Evolutionary conservation across 371 early-diverging fungal genomes (phyloP), one percentile per base, ranked within the genome.

Genomic region (Mortierella polycephala): DNA sequence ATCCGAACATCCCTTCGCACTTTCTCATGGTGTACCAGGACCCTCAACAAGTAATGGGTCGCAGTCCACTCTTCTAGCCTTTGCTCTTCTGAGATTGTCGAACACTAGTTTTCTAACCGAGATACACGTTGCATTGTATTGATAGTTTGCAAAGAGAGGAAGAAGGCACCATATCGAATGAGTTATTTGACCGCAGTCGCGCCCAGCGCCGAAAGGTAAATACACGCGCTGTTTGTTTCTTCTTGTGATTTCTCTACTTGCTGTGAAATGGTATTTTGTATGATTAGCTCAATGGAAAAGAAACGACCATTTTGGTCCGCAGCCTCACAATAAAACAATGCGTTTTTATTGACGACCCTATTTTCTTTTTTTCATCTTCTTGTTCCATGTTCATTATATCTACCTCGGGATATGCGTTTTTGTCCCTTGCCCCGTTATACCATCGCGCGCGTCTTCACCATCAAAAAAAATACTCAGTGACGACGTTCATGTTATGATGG

Each of bases 401-500:
- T 20, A 18, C 18, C 9, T 16, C 51, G 18, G 51, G 9, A 51
- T 16, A 11, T 16, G 50, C 6, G 7, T 14, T 40, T 47, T 4
- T 18, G n/a, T 42, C 39, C 52, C 20, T 51, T 37, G 13, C n/a
- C 10, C 53, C 42, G 5, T 10, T 1, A 12, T 10, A 11, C 11
- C 9, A 6, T 39, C 40, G 1, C 39, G 9, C 37, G 44, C 44
- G 9, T 20, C 30, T 47, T 45, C 47, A 16, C 11, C 11, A 46
- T 9, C 9, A 45, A 45, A 45, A 46, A 18, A 62, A 52, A 30
- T 30, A 62, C 20, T 23, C 14, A 62, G 60, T 44, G 49, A 64
- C 46, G 57, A 64, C 18, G 8, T 64, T n/a, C 57, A 65, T 41
- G 69, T 77, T 9, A 18, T 77, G 52, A 62, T 73, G 60, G 73